Evolutionary conservation across 345 rosid genomes (phyloP).

Genomic region (Eucalyptus sp.): DNA sequence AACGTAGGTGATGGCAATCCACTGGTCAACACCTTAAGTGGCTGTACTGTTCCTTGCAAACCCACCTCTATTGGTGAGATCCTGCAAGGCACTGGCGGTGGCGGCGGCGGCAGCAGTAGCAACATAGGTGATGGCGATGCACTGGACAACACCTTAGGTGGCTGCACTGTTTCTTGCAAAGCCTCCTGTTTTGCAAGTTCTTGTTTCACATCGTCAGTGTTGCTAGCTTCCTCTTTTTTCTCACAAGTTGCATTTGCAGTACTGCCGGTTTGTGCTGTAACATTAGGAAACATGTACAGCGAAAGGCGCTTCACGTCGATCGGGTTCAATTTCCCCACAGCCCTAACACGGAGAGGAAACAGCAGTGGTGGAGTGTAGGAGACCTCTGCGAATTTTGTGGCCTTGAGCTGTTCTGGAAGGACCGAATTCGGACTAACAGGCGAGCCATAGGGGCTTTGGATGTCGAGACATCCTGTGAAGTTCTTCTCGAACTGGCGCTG

Average conservation of each 20-base stretch:
- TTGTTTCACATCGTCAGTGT: background rate
- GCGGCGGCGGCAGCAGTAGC: background rate
- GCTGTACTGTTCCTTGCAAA: background rate
- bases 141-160: background rate
- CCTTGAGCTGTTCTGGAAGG: constrained; percentile 10
- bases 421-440: constrained; percentile 49
- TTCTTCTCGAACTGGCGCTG: constrained; percentile 1
- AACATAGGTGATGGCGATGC: background rate
- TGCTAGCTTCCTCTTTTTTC: background rate
- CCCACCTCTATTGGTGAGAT: background rate
- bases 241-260: background rate
- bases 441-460: constrained; percentile 8
- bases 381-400: background rate
- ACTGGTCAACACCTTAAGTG: background rate
- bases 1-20: background rate
- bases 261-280: background rate
- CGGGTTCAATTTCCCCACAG: constrained; percentile 64
- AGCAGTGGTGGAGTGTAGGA: constrained; percentile 18
- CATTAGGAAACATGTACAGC: background rate
- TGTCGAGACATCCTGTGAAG: background rate
- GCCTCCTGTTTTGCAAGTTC: background rate
- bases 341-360: constrained; percentile 42
- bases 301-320: constrained; percentile 49
- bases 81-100: background rate
- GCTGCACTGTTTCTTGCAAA: background rate